Percentiles rank a stretch among this genome's conserved stretches.
Conservation (phyloP, 2,329 filamentous ascomycete species). For the Calonectria leucothoes region DNA sequence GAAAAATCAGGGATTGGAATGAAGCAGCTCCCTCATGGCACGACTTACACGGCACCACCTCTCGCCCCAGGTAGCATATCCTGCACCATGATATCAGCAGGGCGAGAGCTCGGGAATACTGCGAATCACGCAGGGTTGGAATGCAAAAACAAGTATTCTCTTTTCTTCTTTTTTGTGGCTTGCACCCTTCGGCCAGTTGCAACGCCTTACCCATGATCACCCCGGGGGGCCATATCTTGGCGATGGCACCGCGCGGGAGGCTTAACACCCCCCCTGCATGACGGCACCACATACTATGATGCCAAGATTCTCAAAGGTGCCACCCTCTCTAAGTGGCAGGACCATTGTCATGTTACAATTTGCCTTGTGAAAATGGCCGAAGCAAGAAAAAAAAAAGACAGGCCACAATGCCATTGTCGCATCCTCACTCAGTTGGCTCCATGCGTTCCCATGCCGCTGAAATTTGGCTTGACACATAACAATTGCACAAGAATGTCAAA, state of each 20-base stretch:
- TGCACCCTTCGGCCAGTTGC: background rate
- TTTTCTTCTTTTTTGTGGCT: background rate
- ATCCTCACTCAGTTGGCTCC: background rate
- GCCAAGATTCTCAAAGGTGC: background rate
- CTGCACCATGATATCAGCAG: background rate
- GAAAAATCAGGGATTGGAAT: background rate
- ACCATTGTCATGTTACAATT: background rate
- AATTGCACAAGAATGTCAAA: background rate
- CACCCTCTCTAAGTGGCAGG: background rate
- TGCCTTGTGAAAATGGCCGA: background rate
- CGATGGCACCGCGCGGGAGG: constrained; percentile 4
- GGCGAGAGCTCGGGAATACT: background rate
- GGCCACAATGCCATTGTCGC: constrained; percentile 1
- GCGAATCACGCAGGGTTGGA: background rate
- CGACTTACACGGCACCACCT: background rate
- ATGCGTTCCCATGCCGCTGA: background rate
- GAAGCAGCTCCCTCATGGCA: background rate
- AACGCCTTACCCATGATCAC: background rate
- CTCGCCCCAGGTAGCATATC: background rate
- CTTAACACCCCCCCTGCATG: background rate
- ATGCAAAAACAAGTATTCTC: background rate
- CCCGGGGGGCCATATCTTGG: background rate
- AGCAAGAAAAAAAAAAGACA: background rate
- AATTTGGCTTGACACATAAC: background rate
- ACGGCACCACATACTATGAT: background rate